Evolutionary conservation across 768 basidiomycete species (phyloP), one percentile per base, ranked within the genome.

Genomic region (Trametes cubensis): DNA sequence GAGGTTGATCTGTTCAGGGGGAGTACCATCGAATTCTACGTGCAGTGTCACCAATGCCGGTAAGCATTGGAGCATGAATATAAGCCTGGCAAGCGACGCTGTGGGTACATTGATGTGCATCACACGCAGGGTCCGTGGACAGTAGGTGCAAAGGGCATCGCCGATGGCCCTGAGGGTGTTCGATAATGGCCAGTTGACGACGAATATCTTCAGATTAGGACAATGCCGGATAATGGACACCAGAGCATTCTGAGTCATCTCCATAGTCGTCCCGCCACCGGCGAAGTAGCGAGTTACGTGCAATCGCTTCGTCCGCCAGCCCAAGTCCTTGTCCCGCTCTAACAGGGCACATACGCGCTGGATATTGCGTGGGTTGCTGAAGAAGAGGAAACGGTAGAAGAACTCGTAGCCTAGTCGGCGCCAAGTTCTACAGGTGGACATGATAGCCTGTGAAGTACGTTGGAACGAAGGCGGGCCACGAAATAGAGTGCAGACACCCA

Each of bases 291-390:
- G 81, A 2, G 82, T 79, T 28, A 91, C 76, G 57, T 92, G 89
- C n/a, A 92, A 75, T n/a, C 89, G 80, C 38, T 80, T 80, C 0
- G 87, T 82, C 84, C 86, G 89, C 86, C 87, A 88, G 5, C 89
- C 89, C 1, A 87, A 73, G 0, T 83, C 81, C 0, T 79, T 72
- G 6, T 82, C 78, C 10, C 78, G 74, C 66, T 85, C 81, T 20
- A 91, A 76, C 46, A 81, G 76, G n/a, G 69, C 60, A 65, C 81
- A 83, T 8, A 90, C 76, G 0, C 76, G 73, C 23, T 82, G 74
- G 4, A 92, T 73, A 54, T 84, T 83, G 15, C 75, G 68, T 6
- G 87, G 85, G 45, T 85, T 77, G 63, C 83, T 81, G 71, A 92
- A 84, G 76, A 87, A 88, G 34, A 92, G 76, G 67, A 79, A 88